A percentile compares a stretch with the other conserved stretches of the same genome.
phyloP scores from a whole-genome alignment of 805 yeast species.

The Hagleromyces aurorensis region DNA sequence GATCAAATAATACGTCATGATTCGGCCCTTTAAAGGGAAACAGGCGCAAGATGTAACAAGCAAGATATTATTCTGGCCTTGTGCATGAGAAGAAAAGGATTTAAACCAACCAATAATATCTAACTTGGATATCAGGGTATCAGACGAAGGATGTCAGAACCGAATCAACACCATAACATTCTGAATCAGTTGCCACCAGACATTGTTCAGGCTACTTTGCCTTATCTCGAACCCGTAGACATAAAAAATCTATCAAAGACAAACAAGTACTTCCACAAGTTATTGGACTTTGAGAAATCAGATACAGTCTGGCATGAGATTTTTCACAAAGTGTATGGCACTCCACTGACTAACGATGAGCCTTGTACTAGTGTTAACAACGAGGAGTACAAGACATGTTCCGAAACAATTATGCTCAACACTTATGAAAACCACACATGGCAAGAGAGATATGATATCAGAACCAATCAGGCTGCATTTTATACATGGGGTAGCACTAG shows the following conservation, averaged over 20 bases:
- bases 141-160: no score
- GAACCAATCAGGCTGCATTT: constrained; percentile 17
- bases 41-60: no score
- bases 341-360: constrained; percentile 23
- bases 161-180: no score
- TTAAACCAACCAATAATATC: no score
- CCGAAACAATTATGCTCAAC: constrained; percentile 19
- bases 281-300: constrained; percentile 21
- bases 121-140: no score
- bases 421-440: constrained; percentile 16
- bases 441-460: constrained; percentile 20
- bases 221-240: constrained; percentile 23
- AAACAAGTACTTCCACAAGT: constrained; percentile 25
- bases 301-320: constrained; percentile 28
- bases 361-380: constrained; percentile 19
- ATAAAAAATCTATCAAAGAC: constrained; percentile 27
- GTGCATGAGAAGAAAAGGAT: no score
- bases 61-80: no score
- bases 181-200: constrained; percentile 27
- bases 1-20: no score
- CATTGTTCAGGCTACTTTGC: constrained; percentile 24
- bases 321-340: constrained; percentile 24
- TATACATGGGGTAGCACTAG: constrained; percentile 31
- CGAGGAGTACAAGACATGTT: constrained; percentile 20
- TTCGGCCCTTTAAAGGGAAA: no score